Evolutionary conservation across 768 basidiomycete genomes (phyloP).

Genomic region (Mycena maculata): DNA sequence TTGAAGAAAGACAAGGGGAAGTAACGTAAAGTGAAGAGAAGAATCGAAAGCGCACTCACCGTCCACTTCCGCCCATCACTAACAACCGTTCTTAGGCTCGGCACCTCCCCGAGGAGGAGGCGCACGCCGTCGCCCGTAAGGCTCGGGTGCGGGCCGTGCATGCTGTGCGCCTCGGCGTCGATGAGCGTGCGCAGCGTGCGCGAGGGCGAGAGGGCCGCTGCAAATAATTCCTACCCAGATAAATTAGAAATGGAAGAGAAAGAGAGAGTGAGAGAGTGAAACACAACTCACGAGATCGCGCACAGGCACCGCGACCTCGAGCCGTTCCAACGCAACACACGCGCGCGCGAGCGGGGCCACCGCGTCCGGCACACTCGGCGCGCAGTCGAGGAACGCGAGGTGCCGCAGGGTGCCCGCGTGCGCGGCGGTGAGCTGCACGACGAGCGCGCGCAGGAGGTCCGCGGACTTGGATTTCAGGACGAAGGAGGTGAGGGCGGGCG

Average conservation of each 20-base stretch:
- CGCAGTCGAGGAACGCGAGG: constrained; percentile 61
- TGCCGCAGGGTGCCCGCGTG: constrained; percentile 56
- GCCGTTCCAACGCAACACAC: constrained; percentile 60
- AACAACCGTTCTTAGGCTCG: constrained; percentile 57
- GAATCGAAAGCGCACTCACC: constrained; percentile 48
- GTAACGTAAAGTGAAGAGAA: not conserved
- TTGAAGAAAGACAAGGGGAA: too few relatives aligned
- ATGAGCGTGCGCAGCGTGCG: constrained; percentile 56
- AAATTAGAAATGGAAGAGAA: not conserved
- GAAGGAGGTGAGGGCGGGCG: constrained; percentile 50
- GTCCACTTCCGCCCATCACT: constrained; percentile 66
- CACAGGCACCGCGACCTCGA: constrained; percentile 63
- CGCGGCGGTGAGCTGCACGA: constrained; percentile 54
- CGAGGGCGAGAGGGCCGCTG: constrained; percentile 49
- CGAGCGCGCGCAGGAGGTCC: constrained; percentile 55
- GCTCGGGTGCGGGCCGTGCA: constrained; percentile 52
- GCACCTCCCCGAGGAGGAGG: constrained; percentile 54
- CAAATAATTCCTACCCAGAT: constrained; percentile 45
- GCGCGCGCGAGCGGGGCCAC: constrained; percentile 53
- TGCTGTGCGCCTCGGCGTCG: constrained; percentile 57
- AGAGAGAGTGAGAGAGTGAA: constrained; percentile 4
- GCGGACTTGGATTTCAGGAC: constrained; percentile 58
- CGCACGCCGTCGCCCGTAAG: constrained; percentile 52
- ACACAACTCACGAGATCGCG: constrained; percentile 61
- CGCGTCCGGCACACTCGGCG: constrained; percentile 49